These are phyloP conservation scores for Mallotus nudiflorus DNA, from an alignment of 345 rosid genomes.

Conservation along the genomic window DNA sequence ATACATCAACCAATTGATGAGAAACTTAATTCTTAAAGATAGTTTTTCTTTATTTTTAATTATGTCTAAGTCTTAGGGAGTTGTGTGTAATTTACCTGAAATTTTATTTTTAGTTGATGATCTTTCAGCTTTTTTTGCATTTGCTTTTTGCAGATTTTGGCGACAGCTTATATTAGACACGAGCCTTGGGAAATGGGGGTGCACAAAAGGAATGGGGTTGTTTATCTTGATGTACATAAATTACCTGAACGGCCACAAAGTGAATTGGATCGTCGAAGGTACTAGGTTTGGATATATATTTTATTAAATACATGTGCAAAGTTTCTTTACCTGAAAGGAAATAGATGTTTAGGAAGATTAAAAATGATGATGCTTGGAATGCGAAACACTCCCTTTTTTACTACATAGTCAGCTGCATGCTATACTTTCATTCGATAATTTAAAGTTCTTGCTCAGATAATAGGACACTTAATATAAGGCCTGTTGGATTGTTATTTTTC, in stretches of 20 bases:
- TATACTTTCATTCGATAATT: not conserved
- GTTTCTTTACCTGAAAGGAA: not conserved
- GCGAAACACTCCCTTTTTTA: not conserved
- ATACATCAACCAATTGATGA: not conserved
- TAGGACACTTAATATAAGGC: too few relatives aligned
- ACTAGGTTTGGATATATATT: constrained; percentile 10
- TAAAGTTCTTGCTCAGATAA: not conserved
- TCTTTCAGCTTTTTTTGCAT: not conserved
- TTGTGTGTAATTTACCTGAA: not conserved
- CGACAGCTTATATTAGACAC: constrained; percentile 74
- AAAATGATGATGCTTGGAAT: not conserved
- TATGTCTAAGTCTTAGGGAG: not conserved
- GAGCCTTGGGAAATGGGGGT: constrained; percentile 99
- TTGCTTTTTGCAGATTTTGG: constrained; percentile 57
- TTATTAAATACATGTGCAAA: not conserved
- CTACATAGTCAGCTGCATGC: not conserved
- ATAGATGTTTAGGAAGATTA: constrained; percentile 4
- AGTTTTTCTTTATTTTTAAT: not conserved
- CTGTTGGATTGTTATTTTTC: not conserved
- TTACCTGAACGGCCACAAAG: constrained; percentile 81
- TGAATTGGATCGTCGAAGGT: constrained; percentile 91
- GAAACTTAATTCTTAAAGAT: not conserved
- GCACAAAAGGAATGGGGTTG: constrained; percentile 92
- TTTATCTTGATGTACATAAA: constrained; percentile 93
- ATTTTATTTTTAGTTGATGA: not conserved